These are phyloP conservation scores for Cordia subcordata DNA, from an alignment of 257 asterid genomes.

Conservation along the genomic window DNA sequence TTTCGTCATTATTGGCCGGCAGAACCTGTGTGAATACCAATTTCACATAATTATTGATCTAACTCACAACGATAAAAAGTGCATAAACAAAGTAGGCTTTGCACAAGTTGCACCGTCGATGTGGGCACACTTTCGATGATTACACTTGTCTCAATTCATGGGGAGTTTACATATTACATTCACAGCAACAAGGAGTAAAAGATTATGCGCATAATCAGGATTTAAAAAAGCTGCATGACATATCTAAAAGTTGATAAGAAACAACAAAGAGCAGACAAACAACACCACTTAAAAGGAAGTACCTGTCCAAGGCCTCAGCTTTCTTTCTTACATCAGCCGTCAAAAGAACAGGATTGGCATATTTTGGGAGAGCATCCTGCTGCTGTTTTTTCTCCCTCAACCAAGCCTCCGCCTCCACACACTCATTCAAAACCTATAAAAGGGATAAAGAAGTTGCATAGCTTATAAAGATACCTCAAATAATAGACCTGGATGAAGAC, in stretches of 20 bases:
- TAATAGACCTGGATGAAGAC: neutral
- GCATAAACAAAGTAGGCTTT: too few species aligned
- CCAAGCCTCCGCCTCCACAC: slow-evolving; percentile 77
- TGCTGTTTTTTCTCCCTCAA: slow-evolving; percentile 58
- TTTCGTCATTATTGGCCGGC: slow-evolving; percentile 82
- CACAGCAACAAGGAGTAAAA: too few species aligned
- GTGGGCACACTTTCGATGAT: too few species aligned
- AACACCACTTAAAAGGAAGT: neutral
- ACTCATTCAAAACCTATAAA: slow-evolving; percentile 58
- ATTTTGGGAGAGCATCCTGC: slow-evolving; percentile 66
- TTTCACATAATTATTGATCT: neutral
- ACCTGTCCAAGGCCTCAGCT: slow-evolving; percentile 82
- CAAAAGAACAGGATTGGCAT: slow-evolving; percentile 51
- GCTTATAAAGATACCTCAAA: neutral
- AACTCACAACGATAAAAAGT: too few species aligned
- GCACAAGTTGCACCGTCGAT: too few species aligned
- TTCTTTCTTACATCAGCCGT: slow-evolving; percentile 57
- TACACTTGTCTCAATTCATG: too few species aligned
- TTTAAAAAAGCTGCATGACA: too few species aligned
- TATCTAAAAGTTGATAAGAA: too few species aligned
- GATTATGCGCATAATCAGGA: too few species aligned
- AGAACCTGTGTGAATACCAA: slow-evolving; percentile 36
- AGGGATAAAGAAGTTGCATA: neutral
- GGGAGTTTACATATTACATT: too few species aligned
- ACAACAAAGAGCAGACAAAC: neutral